phyloP scores from a whole-genome alignment of 768 basidiomycete species.

The Galerina sulciceps region DNA sequence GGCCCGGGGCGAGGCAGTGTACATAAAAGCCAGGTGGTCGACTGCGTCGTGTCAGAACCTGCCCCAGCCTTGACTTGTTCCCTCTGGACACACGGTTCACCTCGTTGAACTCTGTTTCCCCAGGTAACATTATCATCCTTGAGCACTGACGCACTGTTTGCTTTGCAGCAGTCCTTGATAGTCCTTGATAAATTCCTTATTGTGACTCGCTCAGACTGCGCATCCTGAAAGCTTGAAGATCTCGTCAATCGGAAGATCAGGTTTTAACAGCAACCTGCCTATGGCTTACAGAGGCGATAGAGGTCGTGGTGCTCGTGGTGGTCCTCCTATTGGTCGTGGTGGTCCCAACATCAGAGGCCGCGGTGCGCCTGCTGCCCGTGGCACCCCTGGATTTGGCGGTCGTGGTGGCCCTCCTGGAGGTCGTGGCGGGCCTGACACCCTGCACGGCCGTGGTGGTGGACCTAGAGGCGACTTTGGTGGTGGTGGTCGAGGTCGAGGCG shows the following conservation, averaged over 20 bases:
- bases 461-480: conserved; percentile 12
- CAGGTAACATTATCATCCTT: conserved; percentile 26
- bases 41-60: too few species aligned
- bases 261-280: background rate
- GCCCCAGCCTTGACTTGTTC: conserved; percentile 25
- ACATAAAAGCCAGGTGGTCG: too few species aligned
- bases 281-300: conserved; percentile 40
- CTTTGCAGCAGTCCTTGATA: background rate
- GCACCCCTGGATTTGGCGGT: conserved; percentile 33
- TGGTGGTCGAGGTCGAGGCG: conserved; percentile 23
- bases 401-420: conserved; percentile 22
- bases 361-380: conserved; percentile 15
- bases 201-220: conserved; percentile 1
- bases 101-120: conserved; percentile 27
- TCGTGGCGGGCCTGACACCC: too few species aligned
- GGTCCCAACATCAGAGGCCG: conserved; percentile 28
- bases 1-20: too few species aligned
- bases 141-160: background rate
- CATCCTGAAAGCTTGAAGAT: conserved; percentile 2
- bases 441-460: too few species aligned
- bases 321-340: conserved; percentile 27
- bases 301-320: conserved; percentile 41
- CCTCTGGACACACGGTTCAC: conserved; percentile 30
- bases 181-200: conserved; percentile 2
- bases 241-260: background rate